Percentiles rank a stretch among this genome's conserved stretches.
Conservation (phyloP, 768 basidiomycete species). For the Rhodotorula graminis region DNA sequence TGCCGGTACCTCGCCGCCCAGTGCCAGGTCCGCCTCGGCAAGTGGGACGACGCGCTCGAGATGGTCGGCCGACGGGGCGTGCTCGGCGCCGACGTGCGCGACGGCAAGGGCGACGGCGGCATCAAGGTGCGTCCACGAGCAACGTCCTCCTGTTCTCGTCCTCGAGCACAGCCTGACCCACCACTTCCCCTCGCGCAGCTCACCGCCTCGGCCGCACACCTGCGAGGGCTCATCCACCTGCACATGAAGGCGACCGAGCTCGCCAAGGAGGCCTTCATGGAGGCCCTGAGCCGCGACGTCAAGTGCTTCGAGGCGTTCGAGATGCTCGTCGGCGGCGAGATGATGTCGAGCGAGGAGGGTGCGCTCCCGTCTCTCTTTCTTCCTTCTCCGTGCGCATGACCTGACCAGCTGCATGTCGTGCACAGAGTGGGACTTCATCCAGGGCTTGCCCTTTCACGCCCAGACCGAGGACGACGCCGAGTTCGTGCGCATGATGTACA, state of each 20-base stretch:
- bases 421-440: slow-evolving; percentile 93
- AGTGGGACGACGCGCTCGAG: slow-evolving; percentile 85
- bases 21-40: slow-evolving; percentile 86
- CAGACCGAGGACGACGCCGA: slow-evolving; percentile 84
- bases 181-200: slow-evolving; percentile 55
- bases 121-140: slow-evolving; percentile 65
- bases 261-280: slow-evolving; percentile 93
- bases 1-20: slow-evolving; percentile 96
- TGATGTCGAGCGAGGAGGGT: slow-evolving; percentile 97
- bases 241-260: slow-evolving; percentile 84
- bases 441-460: slow-evolving; percentile 69
- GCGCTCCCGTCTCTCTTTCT: slow-evolving; percentile 3
- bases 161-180: not conserved
- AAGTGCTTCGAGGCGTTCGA: slow-evolving; percentile 96
- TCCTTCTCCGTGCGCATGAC: not conserved
- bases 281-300: slow-evolving; percentile 86
- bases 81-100: slow-evolving; percentile 53
- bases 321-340: slow-evolving; percentile 80
- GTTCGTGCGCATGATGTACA: slow-evolving; percentile 89
- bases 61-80: slow-evolving; percentile 60
- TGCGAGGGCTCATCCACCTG: slow-evolving; percentile 87
- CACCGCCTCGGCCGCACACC: slow-evolving; percentile 93
- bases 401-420: not conserved
- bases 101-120: slow-evolving; percentile 77
- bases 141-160: not conserved